Conservation (phyloP, 2,329 filamentous ascomycete genomes). For the Cadophora luteo-olivacea region DNA sequence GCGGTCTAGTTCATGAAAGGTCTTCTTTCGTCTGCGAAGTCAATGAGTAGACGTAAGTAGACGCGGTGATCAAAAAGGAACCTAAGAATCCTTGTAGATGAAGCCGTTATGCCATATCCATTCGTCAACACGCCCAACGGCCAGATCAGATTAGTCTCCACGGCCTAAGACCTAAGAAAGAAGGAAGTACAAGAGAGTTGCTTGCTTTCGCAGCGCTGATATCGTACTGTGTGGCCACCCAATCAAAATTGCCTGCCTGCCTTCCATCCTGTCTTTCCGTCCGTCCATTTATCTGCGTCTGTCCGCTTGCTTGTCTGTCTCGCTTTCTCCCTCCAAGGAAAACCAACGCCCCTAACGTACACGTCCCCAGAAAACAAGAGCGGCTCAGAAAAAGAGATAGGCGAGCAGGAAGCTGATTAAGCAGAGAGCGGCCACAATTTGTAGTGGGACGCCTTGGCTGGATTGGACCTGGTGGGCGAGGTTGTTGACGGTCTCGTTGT, state of each 20-base stretch:
- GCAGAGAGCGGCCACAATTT: conserved; percentile 83
- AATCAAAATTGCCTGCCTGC: conserved; percentile 7
- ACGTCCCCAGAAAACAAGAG: neutral
- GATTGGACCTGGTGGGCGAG: conserved; percentile 57
- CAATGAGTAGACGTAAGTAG: no score
- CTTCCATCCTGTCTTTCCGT: neutral
- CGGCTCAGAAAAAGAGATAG: conserved; percentile 90
- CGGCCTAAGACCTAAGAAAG: neutral
- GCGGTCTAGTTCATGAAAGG: no score
- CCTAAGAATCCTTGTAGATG: neutral
- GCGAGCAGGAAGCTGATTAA: conserved; percentile 91
- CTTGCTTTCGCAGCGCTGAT: neutral
- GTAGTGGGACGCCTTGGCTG: conserved; percentile 79
- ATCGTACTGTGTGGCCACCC: conserved; percentile 19
- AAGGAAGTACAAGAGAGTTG: conserved; percentile 1
- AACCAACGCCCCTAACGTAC: conserved; percentile 20
- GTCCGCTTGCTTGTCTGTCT: neutral
- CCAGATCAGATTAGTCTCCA: conserved; percentile 5
- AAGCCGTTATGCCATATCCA: conserved; percentile 26
- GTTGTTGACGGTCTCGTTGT: conserved; percentile 53
- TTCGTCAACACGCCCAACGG: conserved; percentile 1
- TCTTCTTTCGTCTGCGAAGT: no score
- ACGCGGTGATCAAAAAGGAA: neutral
- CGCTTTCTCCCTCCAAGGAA: conserved; percentile 3
- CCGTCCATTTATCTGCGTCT: neutral